Base-by-base conservation (phyloP, 306 rosid species). In the Pterocarpus santalinus region DNA sequence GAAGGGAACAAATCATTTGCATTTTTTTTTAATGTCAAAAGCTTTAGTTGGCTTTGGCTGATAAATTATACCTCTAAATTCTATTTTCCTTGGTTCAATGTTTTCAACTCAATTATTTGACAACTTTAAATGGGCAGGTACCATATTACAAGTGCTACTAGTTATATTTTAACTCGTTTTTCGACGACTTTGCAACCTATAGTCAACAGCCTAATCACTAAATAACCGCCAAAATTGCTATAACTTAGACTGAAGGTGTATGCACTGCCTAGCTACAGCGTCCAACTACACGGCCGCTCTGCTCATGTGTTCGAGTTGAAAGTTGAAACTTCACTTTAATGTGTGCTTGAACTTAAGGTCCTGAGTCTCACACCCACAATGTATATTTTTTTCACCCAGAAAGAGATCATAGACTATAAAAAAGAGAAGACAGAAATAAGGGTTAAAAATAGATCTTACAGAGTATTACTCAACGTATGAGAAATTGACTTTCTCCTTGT, bases 191-290 rank as follows among this genome's bases (percentile, higher is more conserved):
- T 71, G 44, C 12, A 38, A 4, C 53, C 35, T 28, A 69, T 51
- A 32, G 79, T 70, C 78, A 82, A 70, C 44, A 12, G 9, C 52
- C 49, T 12, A 82, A 49, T 49, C 39, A 39, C 11, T 11, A 17
- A 47, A 32, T 1, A 47, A 63, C 1, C 51, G 34, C 41, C 73
- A 58, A 76, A 68, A 68, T 22, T 22, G 28, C 53, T 9, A 14
- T 69, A 3, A 38, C 22, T 53, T 5, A 53, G 28, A 65, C 13
- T 13, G 62, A 78, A 55, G 7, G 22, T 9, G 10, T 2, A 4
- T 62, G 33, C 66, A 4, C 22, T 61, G 56, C 16, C 71, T 35
- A 14, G 17, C 68, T 35, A 34, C 4, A 14, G 44, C 16, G 53
- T 38, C 77, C 38, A 36, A 38, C 14, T 7, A 41, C 32, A 71